phyloP scores from a whole-genome alignment of 805 yeast species.

The Ogataea naganishii region DNA sequence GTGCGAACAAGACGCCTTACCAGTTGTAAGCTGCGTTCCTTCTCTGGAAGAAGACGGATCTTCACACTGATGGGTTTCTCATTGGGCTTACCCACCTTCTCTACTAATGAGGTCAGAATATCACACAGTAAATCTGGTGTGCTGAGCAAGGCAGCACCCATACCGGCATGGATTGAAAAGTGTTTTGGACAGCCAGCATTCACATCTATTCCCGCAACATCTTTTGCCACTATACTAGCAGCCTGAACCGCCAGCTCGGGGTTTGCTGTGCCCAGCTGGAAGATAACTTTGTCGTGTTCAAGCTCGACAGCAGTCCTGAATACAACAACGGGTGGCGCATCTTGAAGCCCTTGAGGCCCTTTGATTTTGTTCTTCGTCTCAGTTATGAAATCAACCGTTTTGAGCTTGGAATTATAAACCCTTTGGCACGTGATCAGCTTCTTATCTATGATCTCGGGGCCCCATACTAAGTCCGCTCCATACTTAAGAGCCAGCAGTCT shows the following conservation, averaged over 20 bases:
- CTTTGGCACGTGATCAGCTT: constrained; percentile 68
- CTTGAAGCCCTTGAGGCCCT: constrained; percentile 41
- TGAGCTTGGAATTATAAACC: constrained; percentile 42
- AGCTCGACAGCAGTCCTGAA: constrained; percentile 62
- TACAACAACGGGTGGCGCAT: no score
- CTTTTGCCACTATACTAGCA: constrained; percentile 68
- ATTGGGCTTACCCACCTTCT: constrained; percentile 70
- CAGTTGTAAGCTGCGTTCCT: constrained; percentile 50
- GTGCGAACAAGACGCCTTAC: constrained; percentile 56
- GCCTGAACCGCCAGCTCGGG: constrained; percentile 85
- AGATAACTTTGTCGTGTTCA: constrained; percentile 64
- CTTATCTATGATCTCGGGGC: constrained; percentile 89
- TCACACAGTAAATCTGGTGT: constrained; percentile 74
- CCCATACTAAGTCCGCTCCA: constrained; percentile 96
- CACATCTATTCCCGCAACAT: constrained; percentile 88
- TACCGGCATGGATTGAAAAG: constrained; percentile 88
- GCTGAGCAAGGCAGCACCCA: constrained; percentile 89
- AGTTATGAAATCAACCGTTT: constrained; percentile 52
- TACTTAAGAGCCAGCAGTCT: constrained; percentile 68
- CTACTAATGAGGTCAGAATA: constrained; percentile 62
- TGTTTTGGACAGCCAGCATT: constrained; percentile 98
- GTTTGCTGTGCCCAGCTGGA: constrained; percentile 85
- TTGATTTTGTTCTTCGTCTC: constrained; percentile 32
- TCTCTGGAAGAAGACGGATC: constrained; percentile 66
- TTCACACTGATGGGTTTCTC: constrained; percentile 83